These are phyloP conservation scores for Mrakia frigida DNA, from an alignment of 768 basidiomycete genomes.

Conservation along the genomic window DNA sequence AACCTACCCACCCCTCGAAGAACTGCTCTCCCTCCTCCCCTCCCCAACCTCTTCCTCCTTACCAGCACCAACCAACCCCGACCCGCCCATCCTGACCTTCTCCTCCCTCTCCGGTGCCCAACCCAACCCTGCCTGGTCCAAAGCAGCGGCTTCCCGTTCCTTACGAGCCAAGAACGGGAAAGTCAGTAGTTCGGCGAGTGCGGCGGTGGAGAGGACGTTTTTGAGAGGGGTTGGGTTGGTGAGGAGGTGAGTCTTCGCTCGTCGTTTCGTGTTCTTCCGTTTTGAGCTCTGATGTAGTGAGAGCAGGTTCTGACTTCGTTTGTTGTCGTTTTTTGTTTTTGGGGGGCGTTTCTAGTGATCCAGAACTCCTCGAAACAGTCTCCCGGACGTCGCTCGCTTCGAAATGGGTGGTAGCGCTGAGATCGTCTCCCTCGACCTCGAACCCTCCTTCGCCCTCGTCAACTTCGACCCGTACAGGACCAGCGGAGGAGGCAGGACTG, in stretches of 20 bases:
- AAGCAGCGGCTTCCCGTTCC: background rate
- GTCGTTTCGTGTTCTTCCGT: too few relatives aligned
- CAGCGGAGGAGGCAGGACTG: background rate
- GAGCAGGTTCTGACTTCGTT: too few relatives aligned
- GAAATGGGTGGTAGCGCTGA: background rate
- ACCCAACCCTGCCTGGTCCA: background rate
- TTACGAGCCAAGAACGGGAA: too few relatives aligned
- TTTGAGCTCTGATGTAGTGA: too few relatives aligned
- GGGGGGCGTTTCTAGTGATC: background rate
- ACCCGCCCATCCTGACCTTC: background rate
- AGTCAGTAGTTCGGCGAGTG: too few relatives aligned
- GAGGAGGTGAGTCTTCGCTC: background rate
- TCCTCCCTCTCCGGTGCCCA: conserved; percentile 3
- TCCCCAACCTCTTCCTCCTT: background rate
- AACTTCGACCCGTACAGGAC: background rate
- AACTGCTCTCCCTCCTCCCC: background rate
- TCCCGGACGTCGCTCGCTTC: background rate
- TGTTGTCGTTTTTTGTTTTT: background rate
- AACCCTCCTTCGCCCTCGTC: background rate
- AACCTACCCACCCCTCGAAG: background rate
- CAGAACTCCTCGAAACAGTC: background rate
- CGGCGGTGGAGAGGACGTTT: background rate
- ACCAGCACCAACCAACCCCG: background rate
- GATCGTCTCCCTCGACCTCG: background rate
- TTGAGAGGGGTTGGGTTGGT: background rate